These are phyloP conservation scores for Trametes coccinea DNA, from an alignment of 768 basidiomycete genomes.

Conservation along the genomic window DNA sequence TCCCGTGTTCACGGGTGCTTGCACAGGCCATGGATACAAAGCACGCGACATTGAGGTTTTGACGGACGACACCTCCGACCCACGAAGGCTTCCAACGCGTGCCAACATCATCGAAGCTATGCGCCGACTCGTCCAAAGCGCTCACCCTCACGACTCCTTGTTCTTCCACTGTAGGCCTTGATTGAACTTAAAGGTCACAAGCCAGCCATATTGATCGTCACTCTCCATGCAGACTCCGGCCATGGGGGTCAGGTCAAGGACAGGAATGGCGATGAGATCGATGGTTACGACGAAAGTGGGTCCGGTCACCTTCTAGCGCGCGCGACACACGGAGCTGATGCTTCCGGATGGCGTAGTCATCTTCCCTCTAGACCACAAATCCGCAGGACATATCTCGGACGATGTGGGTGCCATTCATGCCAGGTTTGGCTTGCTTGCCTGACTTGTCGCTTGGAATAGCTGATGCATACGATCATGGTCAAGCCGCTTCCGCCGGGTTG, in stretches of 20 bases:
- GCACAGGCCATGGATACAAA: conserved; percentile 24
- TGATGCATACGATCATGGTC: conserved; percentile 78
- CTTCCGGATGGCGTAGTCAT: conserved; percentile 52
- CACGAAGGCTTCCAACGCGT: conserved; percentile 68
- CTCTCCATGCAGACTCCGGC: conserved; percentile 65
- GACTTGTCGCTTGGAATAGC: conserved; percentile 36
- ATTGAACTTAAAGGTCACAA: background rate
- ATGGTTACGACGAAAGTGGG: conserved; percentile 80
- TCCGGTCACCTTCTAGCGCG: background rate
- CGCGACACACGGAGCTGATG: background rate
- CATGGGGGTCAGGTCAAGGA: conserved; percentile 93
- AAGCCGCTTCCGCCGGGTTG: conserved; percentile 81
- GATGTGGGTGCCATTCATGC: conserved; percentile 56
- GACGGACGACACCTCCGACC: conserved; percentile 70
- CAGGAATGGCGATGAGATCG: conserved; percentile 76
- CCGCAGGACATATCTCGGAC: conserved; percentile 79
- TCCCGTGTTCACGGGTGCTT: background rate
- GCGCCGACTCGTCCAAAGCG: conserved; percentile 88
- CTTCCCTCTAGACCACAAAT: conserved; percentile 76
- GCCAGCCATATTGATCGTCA: no score
- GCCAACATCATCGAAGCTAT: conserved; percentile 85
- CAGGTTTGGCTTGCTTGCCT: background rate
- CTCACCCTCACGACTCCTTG: conserved; percentile 79
- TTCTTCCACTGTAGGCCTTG: conserved; percentile 69
- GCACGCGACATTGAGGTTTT: conserved; percentile 82